phyloP scores from a whole-genome alignment of 768 basidiomycete genomes.

The Auriculariales sp. region DNA sequence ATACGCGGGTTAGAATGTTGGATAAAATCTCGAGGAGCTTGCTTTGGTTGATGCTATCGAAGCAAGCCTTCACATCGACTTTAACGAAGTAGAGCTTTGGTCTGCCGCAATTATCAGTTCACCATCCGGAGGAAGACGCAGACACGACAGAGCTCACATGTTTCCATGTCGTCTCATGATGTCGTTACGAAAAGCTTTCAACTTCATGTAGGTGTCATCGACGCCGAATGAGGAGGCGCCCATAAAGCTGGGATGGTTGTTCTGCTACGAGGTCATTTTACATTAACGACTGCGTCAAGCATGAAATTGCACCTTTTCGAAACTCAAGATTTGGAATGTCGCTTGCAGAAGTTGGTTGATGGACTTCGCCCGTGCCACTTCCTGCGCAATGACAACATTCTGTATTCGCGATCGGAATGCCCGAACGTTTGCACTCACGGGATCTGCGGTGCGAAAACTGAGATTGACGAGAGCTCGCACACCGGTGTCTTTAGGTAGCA shows the following conservation, averaged over 20 bases:
- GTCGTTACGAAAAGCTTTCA: slow-evolving; percentile 55
- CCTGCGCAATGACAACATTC: too few relatives aligned
- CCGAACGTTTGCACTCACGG: too few relatives aligned
- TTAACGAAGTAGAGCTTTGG: slow-evolving; percentile 92
- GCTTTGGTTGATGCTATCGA: slow-evolving; percentile 88
- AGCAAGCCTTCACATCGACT: slow-evolving; percentile 89
- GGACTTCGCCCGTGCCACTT: slow-evolving; percentile 28
- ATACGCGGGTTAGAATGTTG: slow-evolving; percentile 57
- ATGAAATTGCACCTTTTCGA: slow-evolving; percentile 52
- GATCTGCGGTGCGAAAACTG: slow-evolving; percentile 18
- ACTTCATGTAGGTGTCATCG: slow-evolving; percentile 62
- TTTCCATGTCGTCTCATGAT: slow-evolving; percentile 28
- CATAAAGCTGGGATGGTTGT: slow-evolving; percentile 41
- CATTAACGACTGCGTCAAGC: background rate
- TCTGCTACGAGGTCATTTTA: slow-evolving; percentile 31
- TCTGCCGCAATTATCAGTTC: slow-evolving; percentile 23
- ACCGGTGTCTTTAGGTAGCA: slow-evolving; percentile 89
- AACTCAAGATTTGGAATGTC: slow-evolving; percentile 75
- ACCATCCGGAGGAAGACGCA: background rate
- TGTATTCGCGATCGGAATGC: too few relatives aligned
- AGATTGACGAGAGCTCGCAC: slow-evolving; percentile 92
- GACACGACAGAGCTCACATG: slow-evolving; percentile 27
- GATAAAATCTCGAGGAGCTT: slow-evolving; percentile 68
- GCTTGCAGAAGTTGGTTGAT: slow-evolving; percentile 81
- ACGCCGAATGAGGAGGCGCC: slow-evolving; percentile 75